Conservation (phyloP, 2,329 filamentous ascomycete species). For the Arachnomyces sp. region DNA sequence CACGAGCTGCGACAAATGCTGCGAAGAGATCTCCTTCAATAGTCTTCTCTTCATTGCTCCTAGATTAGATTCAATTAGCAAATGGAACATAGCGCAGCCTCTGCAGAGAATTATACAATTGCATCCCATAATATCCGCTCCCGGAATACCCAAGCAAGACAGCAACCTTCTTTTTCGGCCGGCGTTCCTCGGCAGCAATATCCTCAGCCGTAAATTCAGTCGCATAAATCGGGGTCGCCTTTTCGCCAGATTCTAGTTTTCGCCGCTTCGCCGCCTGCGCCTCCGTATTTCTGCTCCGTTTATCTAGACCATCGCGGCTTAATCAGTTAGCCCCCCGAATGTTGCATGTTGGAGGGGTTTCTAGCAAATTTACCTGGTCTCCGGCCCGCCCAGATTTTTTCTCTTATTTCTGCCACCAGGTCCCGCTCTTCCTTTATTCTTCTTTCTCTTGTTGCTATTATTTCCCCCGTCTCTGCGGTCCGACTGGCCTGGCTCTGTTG, state of each 20-base stretch:
- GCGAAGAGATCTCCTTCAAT: conserved; percentile 94
- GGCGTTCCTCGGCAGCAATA: conserved; percentile 75
- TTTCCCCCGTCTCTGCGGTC: too few species aligned
- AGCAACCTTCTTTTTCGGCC: conserved; percentile 92
- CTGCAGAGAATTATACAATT: conserved; percentile 48
- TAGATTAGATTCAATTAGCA: conserved; percentile 13
- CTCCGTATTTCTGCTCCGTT: conserved; percentile 43
- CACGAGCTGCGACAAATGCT: conserved; percentile 81
- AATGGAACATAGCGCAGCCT: background rate
- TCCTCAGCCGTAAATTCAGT: conserved; percentile 64
- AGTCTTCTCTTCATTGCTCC: conserved; percentile 63
- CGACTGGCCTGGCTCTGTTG: too few species aligned
- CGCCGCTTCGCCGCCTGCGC: conserved; percentile 48
- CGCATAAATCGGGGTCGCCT: conserved; percentile 43
- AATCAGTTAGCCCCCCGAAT: conserved; percentile 40
- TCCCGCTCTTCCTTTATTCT: conserved; percentile 24
- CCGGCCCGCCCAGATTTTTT: conserved; percentile 57
- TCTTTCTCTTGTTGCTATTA: conserved; percentile 22
- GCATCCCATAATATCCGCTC: conserved; percentile 95
- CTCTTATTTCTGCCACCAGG: conserved; percentile 47
- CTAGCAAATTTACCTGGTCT: conserved; percentile 50
- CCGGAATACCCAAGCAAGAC: conserved; percentile 93
- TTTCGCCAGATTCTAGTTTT: conserved; percentile 41
- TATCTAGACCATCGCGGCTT: conserved; percentile 46
- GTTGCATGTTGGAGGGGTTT: conserved; percentile 4